A percentile compares a stretch with the other conserved stretches of the same genome.
These are phyloP conservation scores for Cyclotella cryptica DNA, from an alignment of 108 stramenopile species.

Conservation along the genomic window DNA sequence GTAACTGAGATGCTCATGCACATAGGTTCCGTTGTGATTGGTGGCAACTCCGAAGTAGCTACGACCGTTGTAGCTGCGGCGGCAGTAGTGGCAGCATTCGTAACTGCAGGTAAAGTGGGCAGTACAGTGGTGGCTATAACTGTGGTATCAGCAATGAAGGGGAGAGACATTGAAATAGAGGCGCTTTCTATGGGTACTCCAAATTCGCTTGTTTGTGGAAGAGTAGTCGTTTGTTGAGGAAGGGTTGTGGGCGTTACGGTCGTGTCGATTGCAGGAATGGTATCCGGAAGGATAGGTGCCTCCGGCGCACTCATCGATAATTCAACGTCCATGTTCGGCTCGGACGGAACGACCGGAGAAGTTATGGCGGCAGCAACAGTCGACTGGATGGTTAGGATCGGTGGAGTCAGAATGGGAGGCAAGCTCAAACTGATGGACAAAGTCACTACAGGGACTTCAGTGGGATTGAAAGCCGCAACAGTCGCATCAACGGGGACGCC, in stretches of 20 bases:
- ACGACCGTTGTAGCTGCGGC: neutral
- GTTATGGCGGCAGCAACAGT: neutral
- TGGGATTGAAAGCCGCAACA: neutral
- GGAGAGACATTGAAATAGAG: neutral
- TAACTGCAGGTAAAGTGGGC: too few relatives aligned
- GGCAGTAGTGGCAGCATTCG: neutral
- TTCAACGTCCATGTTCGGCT: neutral
- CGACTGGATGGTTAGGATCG: neutral
- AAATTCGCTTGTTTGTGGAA: neutral
- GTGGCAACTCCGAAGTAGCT: neutral
- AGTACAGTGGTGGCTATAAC: neutral
- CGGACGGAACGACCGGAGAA: neutral
- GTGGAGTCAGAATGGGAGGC: neutral
- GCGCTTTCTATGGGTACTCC: neutral
- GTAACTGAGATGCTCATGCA: too few relatives aligned
- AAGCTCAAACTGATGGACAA: neutral
- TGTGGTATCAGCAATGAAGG: neutral
- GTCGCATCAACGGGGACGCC: neutral
- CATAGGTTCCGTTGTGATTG: neutral
- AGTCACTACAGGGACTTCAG: neutral
- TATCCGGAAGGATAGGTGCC: neutral
- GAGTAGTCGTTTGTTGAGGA: neutral
- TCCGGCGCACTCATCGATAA: constrained; percentile 8
- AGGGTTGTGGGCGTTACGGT: neutral
- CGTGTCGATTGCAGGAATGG: neutral